phyloP scores from a whole-genome alignment of 2,329 filamentous ascomycete species.

The Clarireedia paspali region DNA sequence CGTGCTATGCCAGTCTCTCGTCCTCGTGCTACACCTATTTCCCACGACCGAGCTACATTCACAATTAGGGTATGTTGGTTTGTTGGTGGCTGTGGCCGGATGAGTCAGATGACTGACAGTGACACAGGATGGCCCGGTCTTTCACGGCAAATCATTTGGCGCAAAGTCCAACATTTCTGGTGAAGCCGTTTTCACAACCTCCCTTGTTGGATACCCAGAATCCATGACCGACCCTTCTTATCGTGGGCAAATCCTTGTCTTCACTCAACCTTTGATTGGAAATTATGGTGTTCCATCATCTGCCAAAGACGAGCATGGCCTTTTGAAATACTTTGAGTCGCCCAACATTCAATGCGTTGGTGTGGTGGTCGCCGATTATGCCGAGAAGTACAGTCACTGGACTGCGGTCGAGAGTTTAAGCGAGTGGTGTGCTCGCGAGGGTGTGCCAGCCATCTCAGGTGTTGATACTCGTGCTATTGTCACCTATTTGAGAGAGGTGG shows the following conservation, averaged over 20 bases:
- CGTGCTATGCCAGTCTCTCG: conserved; percentile 56
- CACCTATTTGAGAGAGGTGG: conserved; percentile 90
- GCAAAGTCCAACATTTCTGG: conserved; percentile 95
- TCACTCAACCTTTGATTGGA: conserved; percentile 94
- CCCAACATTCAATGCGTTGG: conserved; percentile 95
- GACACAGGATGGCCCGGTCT: conserved; percentile 79
- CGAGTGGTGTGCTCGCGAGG: conserved; percentile 93
- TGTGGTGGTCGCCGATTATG: conserved; percentile 92
- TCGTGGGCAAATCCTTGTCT: conserved; percentile 92
- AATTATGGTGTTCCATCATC: conserved; percentile 95
- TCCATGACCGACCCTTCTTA: conserved; percentile 85
- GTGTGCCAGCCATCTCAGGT: conserved; percentile 90
- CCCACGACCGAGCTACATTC: conserved; percentile 77
- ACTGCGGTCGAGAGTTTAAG: conserved; percentile 90
- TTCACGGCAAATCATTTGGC: conserved; percentile 93
- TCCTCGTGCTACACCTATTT: conserved; percentile 56
- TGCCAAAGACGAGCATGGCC: conserved; percentile 76
- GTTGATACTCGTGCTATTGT: conserved; percentile 97
- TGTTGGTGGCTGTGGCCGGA: not conserved
- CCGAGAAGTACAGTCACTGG: conserved; percentile 95
- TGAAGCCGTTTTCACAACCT: conserved; percentile 97
- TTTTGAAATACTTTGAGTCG: conserved; percentile 97
- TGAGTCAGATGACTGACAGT: conserved; percentile 23
- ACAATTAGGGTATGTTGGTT: conserved; percentile 68
- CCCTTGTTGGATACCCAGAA: conserved; percentile 95